Conservation (phyloP, 2,329 filamentous ascomycete genomes). For the Neonectria magnoliae region DNA sequence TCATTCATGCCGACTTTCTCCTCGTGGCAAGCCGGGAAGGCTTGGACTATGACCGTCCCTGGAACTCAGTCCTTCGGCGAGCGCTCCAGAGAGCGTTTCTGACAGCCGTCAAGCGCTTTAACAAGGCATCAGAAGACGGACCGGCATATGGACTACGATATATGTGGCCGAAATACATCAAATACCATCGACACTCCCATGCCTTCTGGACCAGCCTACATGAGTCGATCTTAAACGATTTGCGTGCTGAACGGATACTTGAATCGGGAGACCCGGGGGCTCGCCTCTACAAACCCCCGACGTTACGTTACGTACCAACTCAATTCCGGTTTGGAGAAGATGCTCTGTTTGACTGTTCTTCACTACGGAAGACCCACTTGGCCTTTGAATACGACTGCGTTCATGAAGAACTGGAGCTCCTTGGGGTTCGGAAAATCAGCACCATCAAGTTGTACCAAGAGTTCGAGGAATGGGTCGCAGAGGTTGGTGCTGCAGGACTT, state of each 20-base stretch:
- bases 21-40: conserved; percentile 38
- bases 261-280: background rate
- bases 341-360: background rate
- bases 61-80: conserved; percentile 30
- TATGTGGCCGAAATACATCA: conserved; percentile 7
- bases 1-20: conserved; percentile 42
- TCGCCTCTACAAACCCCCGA: background rate
- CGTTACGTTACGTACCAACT: conserved; percentile 1
- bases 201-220: background rate
- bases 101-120: conserved; percentile 3
- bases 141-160: no score
- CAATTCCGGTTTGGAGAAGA: conserved; percentile 7
- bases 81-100: background rate
- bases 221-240: background rate
- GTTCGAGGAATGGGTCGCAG: background rate
- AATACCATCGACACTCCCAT: conserved; percentile 2
- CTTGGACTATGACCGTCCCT: conserved; percentile 28
- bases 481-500: background rate
- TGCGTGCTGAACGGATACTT: background rate
- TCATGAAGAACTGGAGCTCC: background rate
- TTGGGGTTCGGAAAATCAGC: background rate
- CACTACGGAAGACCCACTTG: background rate
- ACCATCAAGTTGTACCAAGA: background rate
- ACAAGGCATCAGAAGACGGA: no score
- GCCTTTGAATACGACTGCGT: conserved; percentile 1